Conservation (phyloP, 2,329 filamentous ascomycete genomes). For the Sodiomyces alkalinus region DNA sequence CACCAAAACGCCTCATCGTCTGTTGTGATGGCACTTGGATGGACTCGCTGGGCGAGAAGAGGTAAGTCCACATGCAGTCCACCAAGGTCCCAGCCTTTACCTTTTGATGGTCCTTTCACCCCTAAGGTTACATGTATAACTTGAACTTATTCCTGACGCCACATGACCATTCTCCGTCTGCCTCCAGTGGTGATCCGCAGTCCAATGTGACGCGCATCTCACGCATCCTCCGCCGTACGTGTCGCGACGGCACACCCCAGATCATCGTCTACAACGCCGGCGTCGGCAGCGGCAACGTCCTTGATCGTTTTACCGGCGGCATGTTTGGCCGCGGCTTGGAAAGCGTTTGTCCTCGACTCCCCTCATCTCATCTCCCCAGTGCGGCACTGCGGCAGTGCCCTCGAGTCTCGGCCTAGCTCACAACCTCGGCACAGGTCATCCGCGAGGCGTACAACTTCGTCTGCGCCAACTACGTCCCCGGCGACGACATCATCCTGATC, state of each 20-base stretch:
- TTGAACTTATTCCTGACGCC: neutral
- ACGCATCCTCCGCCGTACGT: conserved; percentile 14
- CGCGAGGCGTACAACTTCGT: conserved; percentile 20
- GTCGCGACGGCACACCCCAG: conserved; percentile 16
- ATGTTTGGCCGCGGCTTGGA: conserved; percentile 12
- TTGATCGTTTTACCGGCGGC: conserved; percentile 11
- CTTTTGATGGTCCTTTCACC: too few species aligned
- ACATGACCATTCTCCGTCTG: conserved; percentile 2
- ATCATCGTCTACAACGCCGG: conserved; percentile 22
- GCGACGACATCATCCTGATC: conserved; percentile 18
- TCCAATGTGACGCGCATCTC: conserved; percentile 19
- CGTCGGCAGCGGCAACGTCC: conserved; percentile 13
- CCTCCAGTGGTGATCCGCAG: conserved; percentile 1
- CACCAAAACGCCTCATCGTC: conserved; percentile 13
- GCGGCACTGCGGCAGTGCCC: too few species aligned
- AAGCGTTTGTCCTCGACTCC: too few species aligned
- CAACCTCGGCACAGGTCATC: too few species aligned
- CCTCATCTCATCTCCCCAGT: too few species aligned
- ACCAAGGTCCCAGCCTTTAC: too few species aligned
- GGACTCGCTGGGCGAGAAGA: conserved; percentile 6
- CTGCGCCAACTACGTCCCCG: conserved; percentile 18
- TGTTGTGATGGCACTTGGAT: conserved; percentile 24
- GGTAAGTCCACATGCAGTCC: too few species aligned
- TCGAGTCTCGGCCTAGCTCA: too few species aligned
- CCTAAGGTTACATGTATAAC: too few species aligned